Evolutionary conservation across 768 basidiomycete species (phyloP), one percentile per base, ranked within the genome.

Genomic region (Phaffia tasmanica): DNA sequence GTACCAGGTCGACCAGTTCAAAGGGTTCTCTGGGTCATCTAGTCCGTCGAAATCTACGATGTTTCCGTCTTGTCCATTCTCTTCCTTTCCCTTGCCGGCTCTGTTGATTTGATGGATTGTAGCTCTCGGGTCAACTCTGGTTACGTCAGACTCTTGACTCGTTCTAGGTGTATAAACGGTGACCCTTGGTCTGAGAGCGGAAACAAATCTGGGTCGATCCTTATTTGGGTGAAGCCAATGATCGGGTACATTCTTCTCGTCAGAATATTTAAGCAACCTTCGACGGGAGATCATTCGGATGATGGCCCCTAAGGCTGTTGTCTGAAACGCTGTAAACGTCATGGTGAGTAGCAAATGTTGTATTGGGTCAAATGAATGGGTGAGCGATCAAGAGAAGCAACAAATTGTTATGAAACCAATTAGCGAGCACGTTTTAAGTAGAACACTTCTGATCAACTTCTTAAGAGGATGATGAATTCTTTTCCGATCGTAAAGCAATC

Each of bases 21-120:
- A 15, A 3, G 63, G 63, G 35, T 63, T 63, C 54, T 63, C 63
- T 4, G 63, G 63, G 32, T 63, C 63, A 32, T 63, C 63, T 9
- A 14, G 16, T 2, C 53, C 51, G 42, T 63, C 5, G 42, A 51
- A 63, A 51, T 21, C 35, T 32, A 63, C 63, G 35, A 63, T 14
- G 63, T 56, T 56, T 32, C 23, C 53, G 63, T 63, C 63, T 5
- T 35, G 18, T 5, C 63, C 63, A 42, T 63, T 63, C 54, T 63
- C 63, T 3, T 56, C 35, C 35, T 42, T 42, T 42, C 35, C 35
- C 35, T 42, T 42, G 35, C 35, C 35, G 6, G 35, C 11, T 42
- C 55, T 57, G 56, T 57, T 32, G 19, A 5, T 47, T 7, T 42
- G 49, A 6, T 30, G 4, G 5, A 15, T 29, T 7, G 29, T 29